phyloP scores from a whole-genome alignment of 176 grass and related monocot genomes.

The Alloteropsis semialata region DNA sequence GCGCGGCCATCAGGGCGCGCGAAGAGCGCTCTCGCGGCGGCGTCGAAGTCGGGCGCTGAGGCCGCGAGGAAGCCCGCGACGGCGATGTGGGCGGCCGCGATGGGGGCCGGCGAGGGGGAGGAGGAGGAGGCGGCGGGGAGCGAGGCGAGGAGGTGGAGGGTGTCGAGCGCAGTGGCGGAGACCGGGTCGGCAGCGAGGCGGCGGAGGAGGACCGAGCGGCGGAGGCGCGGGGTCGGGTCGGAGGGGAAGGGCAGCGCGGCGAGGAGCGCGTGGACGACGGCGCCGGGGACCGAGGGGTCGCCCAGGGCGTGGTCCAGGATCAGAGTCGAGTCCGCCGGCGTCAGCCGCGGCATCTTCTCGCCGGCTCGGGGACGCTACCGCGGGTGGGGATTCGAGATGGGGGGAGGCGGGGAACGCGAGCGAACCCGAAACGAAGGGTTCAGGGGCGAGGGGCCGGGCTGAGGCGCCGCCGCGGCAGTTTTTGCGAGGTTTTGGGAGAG shows the following conservation, averaged over 20 bases:
- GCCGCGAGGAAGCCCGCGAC: conserved; percentile 23
- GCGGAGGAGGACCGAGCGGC: conserved; percentile 31
- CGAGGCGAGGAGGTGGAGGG: conserved; percentile 36
- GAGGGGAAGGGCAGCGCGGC: conserved; percentile 35
- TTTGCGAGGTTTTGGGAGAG: not conserved
- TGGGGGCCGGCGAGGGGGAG: not conserved
- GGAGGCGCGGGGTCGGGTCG: conserved; percentile 29
- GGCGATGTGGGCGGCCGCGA: conserved; percentile 18
- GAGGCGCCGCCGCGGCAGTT: not conserved
- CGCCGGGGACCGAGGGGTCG: conserved; percentile 10
- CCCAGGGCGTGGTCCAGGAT: conserved; percentile 46
- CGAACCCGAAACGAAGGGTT: too few species aligned
- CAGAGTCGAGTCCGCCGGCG: conserved; percentile 30
- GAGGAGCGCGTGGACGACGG: conserved; percentile 3
- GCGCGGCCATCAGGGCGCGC: conserved; percentile 34
- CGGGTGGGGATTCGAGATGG: not conserved
- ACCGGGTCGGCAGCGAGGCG: conserved; percentile 38
- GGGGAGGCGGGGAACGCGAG: not conserved
- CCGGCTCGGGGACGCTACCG: not conserved
- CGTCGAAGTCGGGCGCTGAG: conserved; percentile 38
- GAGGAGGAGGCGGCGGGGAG: not conserved
- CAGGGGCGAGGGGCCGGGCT: not conserved
- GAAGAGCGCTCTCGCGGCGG: conserved; percentile 27
- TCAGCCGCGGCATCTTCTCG: conserved; percentile 28
- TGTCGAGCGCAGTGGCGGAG: conserved; percentile 30